phyloP scores from a whole-genome alignment of 306 rosid species.

The Rubus idaeus region DNA sequence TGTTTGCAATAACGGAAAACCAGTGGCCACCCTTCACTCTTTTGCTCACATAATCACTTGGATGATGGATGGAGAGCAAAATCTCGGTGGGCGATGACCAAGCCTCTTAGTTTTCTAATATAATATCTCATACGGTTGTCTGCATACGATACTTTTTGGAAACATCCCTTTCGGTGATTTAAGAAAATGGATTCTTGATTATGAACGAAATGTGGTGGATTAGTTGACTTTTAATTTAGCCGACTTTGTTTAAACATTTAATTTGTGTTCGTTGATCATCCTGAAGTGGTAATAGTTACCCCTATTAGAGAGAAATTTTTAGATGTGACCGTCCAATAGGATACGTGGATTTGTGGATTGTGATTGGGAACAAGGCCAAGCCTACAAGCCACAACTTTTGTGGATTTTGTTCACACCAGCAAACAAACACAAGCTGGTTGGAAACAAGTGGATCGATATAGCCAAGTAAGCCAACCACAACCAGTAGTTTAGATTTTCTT shows the following conservation, averaged over 20 bases:
- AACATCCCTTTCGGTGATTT: constrained; percentile 8
- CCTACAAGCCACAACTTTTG: background rate
- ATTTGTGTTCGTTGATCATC: background rate
- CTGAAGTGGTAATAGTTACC: no score
- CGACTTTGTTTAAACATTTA: background rate
- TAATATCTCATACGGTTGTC: background rate
- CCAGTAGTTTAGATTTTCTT: background rate
- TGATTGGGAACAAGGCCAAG: background rate
- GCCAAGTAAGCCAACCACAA: background rate
- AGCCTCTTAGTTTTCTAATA: background rate
- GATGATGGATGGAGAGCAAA: background rate
- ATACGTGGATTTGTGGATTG: constrained; percentile 5
- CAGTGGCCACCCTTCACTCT: background rate
- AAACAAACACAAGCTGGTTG: background rate
- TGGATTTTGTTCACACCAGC: background rate
- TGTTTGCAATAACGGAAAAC: background rate
- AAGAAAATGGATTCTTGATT: constrained; percentile 4
- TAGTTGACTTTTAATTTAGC: background rate
- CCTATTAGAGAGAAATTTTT: no score
- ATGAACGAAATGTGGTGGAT: background rate
- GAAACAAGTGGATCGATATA: background rate
- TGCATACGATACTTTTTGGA: background rate
- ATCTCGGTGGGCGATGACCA: background rate
- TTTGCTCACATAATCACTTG: constrained; percentile 1
- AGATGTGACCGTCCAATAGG: no score